These are phyloP conservation scores for Fonticula alba DNA, from an alignment of 78 protist species.

Conservation along the genomic window DNA sequence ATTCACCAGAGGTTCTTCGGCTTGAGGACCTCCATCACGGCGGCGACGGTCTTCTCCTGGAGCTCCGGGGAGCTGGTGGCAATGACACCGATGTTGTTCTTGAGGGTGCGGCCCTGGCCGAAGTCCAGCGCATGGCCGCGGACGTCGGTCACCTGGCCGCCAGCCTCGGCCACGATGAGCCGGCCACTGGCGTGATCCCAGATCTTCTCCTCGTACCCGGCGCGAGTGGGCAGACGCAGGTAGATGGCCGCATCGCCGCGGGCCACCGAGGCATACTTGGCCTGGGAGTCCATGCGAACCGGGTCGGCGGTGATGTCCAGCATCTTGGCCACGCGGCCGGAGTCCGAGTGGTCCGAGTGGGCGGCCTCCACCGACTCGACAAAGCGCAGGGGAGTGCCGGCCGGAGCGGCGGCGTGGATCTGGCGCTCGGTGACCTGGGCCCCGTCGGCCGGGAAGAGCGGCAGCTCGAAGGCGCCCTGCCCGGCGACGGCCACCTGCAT, in stretches of 20 bases:
- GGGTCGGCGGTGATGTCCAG: neutral
- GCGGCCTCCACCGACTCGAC: neutral
- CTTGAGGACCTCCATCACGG: too few species aligned
- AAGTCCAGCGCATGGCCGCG: conserved; percentile 2
- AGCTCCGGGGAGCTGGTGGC: too few species aligned
- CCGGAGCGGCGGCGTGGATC: neutral
- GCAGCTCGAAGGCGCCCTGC: neutral
- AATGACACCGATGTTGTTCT: too few species aligned
- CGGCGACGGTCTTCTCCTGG: too few species aligned
- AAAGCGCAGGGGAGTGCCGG: neutral
- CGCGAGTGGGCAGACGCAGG: neutral
- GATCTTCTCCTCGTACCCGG: neutral
- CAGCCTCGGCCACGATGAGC: neutral
- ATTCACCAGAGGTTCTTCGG: too few species aligned
- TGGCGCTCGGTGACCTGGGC: too few species aligned
- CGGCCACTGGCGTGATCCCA: conserved; percentile 1
- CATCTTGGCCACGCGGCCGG: neutral
- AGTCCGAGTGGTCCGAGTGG: neutral
- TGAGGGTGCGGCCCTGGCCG: too few species aligned
- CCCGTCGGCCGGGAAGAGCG: too few species aligned
- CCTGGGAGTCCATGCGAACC: conserved; percentile 3
- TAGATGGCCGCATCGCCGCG: conserved; percentile 2
- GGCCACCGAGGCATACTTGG: conserved; percentile 1
- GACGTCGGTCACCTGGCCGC: neutral
- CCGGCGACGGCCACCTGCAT: neutral